A percentile compares a stretch with the other conserved stretches of the same genome.
Evolutionary conservation across 2,329 filamentous ascomycete species (phyloP).

Genomic region (Fusarium sp.): DNA sequence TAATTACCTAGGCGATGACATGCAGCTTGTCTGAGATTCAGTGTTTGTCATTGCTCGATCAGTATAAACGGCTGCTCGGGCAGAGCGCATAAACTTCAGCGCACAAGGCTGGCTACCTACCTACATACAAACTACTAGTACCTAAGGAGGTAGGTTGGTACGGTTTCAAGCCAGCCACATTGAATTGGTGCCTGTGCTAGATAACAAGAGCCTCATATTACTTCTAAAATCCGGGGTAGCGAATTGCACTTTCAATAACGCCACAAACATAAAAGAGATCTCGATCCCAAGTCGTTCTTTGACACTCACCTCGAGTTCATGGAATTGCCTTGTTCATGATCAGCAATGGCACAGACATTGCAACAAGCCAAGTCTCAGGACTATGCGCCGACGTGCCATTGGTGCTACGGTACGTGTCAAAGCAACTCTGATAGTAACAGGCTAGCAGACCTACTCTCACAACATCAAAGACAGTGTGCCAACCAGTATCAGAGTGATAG

Average conservation of each 20-base stretch:
- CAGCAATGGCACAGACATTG: slow-evolving; percentile 2
- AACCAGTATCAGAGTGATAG: not conserved
- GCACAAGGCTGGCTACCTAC: no score
- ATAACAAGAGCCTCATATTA: not conserved
- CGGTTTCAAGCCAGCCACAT: not conserved
- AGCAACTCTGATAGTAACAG: not conserved
- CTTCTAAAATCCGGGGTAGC: not conserved
- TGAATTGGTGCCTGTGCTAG: no score
- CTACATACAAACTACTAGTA: no score
- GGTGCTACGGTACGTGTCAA: slow-evolving; percentile 3
- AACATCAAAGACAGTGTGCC: not conserved
- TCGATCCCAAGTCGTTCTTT: not conserved
- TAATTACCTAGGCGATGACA: no score
- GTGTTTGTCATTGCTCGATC: no score
- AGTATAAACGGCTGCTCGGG: no score
- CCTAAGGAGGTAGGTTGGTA: no score
- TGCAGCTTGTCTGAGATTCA: no score
- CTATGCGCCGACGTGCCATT: slow-evolving; percentile 5
- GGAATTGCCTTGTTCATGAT: slow-evolving; percentile 1
- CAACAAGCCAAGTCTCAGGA: slow-evolving; percentile 3
- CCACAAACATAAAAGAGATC: not conserved
- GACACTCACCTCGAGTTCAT: slow-evolving; percentile 1
- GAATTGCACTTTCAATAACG: not conserved
- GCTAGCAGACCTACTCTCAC: not conserved
- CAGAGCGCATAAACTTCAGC: no score